Conservation (phyloP, 139 green algal genomes). For the Chlorella vulgaris region DNA sequence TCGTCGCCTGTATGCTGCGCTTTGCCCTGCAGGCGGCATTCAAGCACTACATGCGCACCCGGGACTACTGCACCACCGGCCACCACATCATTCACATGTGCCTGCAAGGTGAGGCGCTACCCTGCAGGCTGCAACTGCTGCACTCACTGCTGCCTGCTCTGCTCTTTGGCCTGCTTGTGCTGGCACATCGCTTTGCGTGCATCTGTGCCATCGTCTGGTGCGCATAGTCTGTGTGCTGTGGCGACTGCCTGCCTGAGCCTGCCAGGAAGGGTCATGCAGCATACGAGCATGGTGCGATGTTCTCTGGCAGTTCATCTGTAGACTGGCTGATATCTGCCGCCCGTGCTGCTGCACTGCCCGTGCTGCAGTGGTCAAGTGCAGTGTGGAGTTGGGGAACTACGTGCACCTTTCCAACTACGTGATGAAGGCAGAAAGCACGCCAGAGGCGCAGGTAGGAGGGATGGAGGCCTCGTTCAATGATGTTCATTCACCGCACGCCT, state of each 20-base stretch:
- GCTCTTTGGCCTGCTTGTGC: background rate
- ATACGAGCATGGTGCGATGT: too few species aligned
- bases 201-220: too few species aligned
- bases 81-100: conserved; percentile 92
- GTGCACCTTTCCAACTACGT: conserved; percentile 90
- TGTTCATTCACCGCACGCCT: too few species aligned
- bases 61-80: conserved; percentile 92
- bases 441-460: conserved; percentile 54
- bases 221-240: too few species aligned
- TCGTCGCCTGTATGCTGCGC: background rate
- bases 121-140: background rate
- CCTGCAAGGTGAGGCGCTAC: conserved; percentile 54
- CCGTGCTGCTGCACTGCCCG: too few species aligned
- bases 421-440: conserved; percentile 79
- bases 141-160: background rate
- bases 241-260: too few species aligned
- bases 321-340: too few species aligned
- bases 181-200: too few species aligned
- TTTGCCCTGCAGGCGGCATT: conserved; percentile 79
- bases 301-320: too few species aligned
- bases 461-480: too few species aligned
- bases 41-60: conserved; percentile 86
- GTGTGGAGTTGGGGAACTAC: conserved; percentile 83
- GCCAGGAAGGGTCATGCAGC: too few species aligned
- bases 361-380: conserved; percentile 65